Percentiles rank a stretch among this genome's conserved stretches.
Conservation (phyloP, 1,139 yeast genomes). For the Hansenula lynferdii region DNA sequence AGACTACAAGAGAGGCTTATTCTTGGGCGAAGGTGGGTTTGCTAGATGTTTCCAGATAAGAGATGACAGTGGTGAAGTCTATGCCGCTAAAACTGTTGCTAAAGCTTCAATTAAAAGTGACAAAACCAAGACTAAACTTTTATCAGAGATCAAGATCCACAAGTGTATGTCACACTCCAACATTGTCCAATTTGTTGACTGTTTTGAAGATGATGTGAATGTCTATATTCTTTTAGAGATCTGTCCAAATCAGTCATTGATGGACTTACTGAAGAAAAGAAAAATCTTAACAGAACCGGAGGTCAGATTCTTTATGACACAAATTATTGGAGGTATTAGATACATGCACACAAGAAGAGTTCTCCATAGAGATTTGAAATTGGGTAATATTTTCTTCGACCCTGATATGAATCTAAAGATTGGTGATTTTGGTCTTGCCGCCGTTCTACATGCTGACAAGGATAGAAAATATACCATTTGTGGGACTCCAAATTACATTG, state of each 20-base stretch:
- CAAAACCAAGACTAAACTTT: conserved; percentile 82
- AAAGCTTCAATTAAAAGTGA: conserved; percentile 89
- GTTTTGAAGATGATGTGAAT: conserved; percentile 92
- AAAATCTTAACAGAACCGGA: conserved; percentile 86
- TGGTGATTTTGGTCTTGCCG: conserved; percentile 96
- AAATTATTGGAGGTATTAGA: conserved; percentile 88
- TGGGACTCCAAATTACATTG: conserved; percentile 97
- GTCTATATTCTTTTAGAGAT: conserved; percentile 91
- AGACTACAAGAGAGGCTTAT: conserved; percentile 86
- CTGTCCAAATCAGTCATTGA: conserved; percentile 88
- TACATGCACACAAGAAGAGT: conserved; percentile 90
- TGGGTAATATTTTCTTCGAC: conserved; percentile 92
- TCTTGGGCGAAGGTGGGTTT: conserved; percentile 97
- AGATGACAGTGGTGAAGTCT: conserved; percentile 80
- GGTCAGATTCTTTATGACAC: conserved; percentile 85
- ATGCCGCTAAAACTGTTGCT: conserved; percentile 97
- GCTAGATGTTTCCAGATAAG: conserved; percentile 98
- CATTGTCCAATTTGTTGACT: conserved; percentile 86
- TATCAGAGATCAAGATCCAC: conserved; percentile 94
- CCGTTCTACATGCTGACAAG: conserved; percentile 64
- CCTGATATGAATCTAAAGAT: conserved; percentile 89
- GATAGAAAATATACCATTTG: conserved; percentile 90
- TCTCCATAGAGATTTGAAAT: conserved; percentile 92
- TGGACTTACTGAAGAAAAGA: conserved; percentile 86
- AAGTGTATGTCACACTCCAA: conserved; percentile 85